A percentile compares a stretch with the other conserved stretches of the same genome.
Evolutionary conservation across 1,284 basidiomycete genomes (phyloP).

Genomic region (Anthracocystis walkeri): DNA sequence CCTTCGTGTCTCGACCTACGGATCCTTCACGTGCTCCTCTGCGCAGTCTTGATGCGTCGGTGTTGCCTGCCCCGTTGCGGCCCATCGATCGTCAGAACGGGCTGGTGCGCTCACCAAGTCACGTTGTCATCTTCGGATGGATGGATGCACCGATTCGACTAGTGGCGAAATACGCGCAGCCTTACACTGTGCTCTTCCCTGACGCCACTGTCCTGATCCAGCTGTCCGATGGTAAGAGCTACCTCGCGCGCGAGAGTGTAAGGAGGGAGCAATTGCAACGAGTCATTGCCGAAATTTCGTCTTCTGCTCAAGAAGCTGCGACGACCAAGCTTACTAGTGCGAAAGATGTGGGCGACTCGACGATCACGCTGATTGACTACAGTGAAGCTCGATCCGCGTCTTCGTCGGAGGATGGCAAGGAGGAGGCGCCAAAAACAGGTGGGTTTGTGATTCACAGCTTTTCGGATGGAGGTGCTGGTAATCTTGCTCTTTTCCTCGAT

Average conservation of each 20-base stretch:
- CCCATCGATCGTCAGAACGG: slow-evolving; percentile 17
- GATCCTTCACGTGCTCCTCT: slow-evolving; percentile 23
- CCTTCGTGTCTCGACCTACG: slow-evolving; percentile 32
- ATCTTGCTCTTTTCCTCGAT: slow-evolving; percentile 47
- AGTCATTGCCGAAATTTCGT: slow-evolving; percentile 31
- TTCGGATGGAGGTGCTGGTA: slow-evolving; percentile 59
- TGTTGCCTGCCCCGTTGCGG: slow-evolving; percentile 28
- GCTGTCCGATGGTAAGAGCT: slow-evolving; percentile 54
- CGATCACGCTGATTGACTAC: slow-evolving; percentile 41
- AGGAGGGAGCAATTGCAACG: slow-evolving; percentile 25
- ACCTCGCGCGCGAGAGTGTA: slow-evolving; percentile 36
- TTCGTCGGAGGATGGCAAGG: slow-evolving; percentile 15
- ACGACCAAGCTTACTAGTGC: slow-evolving; percentile 1
- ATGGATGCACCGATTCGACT: slow-evolving; percentile 64
- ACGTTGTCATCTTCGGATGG: slow-evolving; percentile 63
- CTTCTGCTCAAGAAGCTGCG: neutral
- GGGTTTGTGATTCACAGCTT: slow-evolving; percentile 53
- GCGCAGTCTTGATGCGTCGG: slow-evolving; percentile 17
- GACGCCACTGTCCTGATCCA: slow-evolving; percentile 58
- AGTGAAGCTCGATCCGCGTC: slow-evolving; percentile 24
- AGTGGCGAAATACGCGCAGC: slow-evolving; percentile 61
- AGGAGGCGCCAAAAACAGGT: neutral
- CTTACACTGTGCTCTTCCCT: slow-evolving; percentile 60
- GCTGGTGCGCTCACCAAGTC: slow-evolving; percentile 17
- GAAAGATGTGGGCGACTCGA: slow-evolving; percentile 47